A percentile compares a stretch with the other conserved stretches of the same genome.
phyloP scores from a whole-genome alignment of 73 alveolate species.

The Durusdinium trenchii region DNA sequence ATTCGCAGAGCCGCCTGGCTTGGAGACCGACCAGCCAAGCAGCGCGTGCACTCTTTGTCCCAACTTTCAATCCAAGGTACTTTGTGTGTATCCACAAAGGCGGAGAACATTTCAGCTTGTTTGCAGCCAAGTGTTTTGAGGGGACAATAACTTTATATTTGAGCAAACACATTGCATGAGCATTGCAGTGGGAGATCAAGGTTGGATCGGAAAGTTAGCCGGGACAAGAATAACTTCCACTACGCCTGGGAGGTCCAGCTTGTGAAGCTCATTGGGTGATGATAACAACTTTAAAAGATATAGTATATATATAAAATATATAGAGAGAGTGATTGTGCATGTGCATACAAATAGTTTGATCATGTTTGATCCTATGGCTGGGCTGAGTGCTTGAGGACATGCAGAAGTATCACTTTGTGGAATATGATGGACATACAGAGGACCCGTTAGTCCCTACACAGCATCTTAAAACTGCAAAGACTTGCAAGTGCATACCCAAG shows the following conservation, averaged over 20 bases:
- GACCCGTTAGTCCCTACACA: no score
- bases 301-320: no score
- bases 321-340: no score
- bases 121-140: background rate
- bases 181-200: background rate
- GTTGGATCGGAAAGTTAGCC: constrained; percentile 83
- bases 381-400: background rate
- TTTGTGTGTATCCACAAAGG: constrained; percentile 72
- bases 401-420: constrained; percentile 64
- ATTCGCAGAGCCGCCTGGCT: constrained; percentile 41
- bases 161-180: background rate
- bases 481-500: no score
- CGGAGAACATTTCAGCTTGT: constrained; percentile 83
- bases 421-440: background rate
- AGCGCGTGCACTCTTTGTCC: no score
- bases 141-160: background rate
- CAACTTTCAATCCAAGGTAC: background rate
- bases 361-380: background rate
- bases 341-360: background rate
- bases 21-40: no score
- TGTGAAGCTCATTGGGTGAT: background rate
- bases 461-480: no score
- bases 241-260: constrained; percentile 76
- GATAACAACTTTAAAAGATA: no score
- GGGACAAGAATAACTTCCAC: constrained; percentile 90